These are phyloP conservation scores for Mimosa pudica DNA, from an alignment of 306 rosid genomes.

Conservation along the genomic window DNA sequence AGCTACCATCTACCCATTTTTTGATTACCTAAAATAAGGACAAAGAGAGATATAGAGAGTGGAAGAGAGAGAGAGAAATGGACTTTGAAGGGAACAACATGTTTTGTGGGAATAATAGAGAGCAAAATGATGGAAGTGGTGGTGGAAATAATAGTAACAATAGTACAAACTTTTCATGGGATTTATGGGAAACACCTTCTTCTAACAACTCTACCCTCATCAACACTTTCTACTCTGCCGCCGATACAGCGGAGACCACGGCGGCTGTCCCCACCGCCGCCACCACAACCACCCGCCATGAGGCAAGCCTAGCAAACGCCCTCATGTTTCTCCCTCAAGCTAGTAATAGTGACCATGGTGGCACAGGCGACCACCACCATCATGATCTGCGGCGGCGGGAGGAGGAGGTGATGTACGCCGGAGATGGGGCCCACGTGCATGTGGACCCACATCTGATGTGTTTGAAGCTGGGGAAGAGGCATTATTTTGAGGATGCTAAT, in stretches of 20 bases:
- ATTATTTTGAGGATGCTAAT: slow-evolving; percentile 75
- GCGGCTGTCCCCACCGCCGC: background rate
- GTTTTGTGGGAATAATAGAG: slow-evolving; percentile 53
- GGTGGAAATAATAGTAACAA: slow-evolving; percentile 20
- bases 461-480: slow-evolving; percentile 90
- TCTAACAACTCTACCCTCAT: slow-evolving; percentile 35
- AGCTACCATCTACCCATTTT: background rate
- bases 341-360: background rate
- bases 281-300: slow-evolving; percentile 12
- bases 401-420: slow-evolving; percentile 34
- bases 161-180: slow-evolving; percentile 46
- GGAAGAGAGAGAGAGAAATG: slow-evolving; percentile 28
- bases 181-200: slow-evolving; percentile 52
- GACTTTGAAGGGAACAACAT: slow-evolving; percentile 60
- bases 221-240: slow-evolving; percentile 10
- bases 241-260: slow-evolving; percentile 14
- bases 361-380: background rate
- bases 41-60: background rate
- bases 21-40: background rate
- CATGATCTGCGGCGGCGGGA: background rate
- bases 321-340: slow-evolving; percentile 36
- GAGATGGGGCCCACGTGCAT: slow-evolving; percentile 50
- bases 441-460: slow-evolving; percentile 80
- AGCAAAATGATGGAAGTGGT: slow-evolving; percentile 51
- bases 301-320: slow-evolving; percentile 31